Evolutionary conservation across 257 asterid species (phyloP), one percentile per base, ranked within the genome.

Genomic region (Plantago ovata): DNA sequence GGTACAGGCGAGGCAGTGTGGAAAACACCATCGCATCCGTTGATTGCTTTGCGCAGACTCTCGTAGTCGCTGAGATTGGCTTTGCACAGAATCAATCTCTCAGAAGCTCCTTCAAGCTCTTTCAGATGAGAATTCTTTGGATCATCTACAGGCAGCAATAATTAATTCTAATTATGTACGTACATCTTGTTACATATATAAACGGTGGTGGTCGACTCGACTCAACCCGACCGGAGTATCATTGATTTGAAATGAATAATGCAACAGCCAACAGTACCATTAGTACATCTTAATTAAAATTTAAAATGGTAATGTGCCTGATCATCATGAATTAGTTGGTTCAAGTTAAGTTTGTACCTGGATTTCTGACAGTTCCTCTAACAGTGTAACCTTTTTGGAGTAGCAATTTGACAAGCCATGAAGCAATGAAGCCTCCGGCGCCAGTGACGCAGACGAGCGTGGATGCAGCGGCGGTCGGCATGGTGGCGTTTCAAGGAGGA

Each of bases 341-440:
- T 28, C n/a, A n/a, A n/a, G n/a, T 20, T 36, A 21, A 7, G 1
- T 39, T 14, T 10, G 11, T 22, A 92, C 98, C 98, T 51, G 97
- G 96, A 70, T 92, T 88, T 73, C 98, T 77, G 48, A 85, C 84
- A 32, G 96, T 92, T 62, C 98, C 98, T 77, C 85, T 72, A 14
- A 92, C 96, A 0, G 87, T 88, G 64, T 88, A 92, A 38, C 95
- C 98, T 61, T 73, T 84, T 50, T 85, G 91, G n/a, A 92, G 86
- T 40, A 88, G 93, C 10, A 73, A 71, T 54, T 88, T 92, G n/a
- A 92, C 98, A 10, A 92, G 75, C 98, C 98, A 92, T 6, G 98
- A 92, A 62, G 98, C 98, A 43, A 92, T 84, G 93, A 66, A 92
- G 1, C 98, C 98, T 9, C 94, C 98, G 76, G 96, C 96, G 65